Conservation (phyloP, 202 grass and related monocot species). For the Zoysia matrella region DNA sequence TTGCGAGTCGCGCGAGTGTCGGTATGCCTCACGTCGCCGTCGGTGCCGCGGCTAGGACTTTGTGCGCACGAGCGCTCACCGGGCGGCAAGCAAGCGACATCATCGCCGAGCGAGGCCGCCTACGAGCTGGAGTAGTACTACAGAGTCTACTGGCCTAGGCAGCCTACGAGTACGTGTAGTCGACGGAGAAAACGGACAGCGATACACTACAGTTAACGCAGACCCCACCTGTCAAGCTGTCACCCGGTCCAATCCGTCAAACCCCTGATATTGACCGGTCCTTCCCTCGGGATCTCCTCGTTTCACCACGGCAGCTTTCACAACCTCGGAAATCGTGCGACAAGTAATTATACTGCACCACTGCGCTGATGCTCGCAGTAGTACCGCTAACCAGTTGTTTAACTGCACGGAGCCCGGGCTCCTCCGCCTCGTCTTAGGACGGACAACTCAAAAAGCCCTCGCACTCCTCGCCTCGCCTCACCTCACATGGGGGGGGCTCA, state of each 20-base stretch:
- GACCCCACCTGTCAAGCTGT: background rate
- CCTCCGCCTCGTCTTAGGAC: background rate
- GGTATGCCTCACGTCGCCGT: background rate
- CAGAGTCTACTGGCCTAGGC: background rate
- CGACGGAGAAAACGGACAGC: background rate
- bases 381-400: background rate
- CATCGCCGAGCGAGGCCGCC: background rate
- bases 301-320: background rate
- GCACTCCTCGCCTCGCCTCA: background rate
- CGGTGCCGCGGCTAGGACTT: background rate
- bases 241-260: conserved; percentile 36
- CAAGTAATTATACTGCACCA: background rate
- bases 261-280: conserved; percentile 29
- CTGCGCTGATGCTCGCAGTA: background rate
- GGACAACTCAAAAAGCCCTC: background rate
- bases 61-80: background rate
- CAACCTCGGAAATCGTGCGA: conserved; percentile 2
- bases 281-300: conserved; percentile 22
- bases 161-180: too few relatives aligned
- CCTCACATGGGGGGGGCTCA: conserved; percentile 16
- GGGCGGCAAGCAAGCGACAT: background rate
- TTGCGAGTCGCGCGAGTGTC: background rate
- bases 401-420: background rate
- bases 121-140: background rate
- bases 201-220: background rate